Percentiles rank a stretch among this genome's conserved stretches.
phyloP scores from a whole-genome alignment of 108 stramenopile species.

The Asterionellopsis glacialis region DNA sequence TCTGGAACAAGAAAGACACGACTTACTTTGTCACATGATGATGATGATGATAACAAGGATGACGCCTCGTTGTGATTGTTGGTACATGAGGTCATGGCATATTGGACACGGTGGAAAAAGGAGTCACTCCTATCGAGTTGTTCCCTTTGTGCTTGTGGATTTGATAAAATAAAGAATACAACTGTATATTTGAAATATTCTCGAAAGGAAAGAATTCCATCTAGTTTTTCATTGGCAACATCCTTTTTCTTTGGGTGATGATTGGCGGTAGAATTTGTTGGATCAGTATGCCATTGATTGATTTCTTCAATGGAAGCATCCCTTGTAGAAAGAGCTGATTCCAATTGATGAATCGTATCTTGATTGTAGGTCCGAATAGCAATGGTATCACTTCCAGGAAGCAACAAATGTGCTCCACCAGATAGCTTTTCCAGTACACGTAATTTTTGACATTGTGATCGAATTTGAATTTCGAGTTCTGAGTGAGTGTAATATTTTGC shows the following conservation, averaged over 20 bases:
- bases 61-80: neutral
- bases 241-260: too few relatives aligned
- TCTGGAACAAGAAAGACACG: conserved; percentile 14
- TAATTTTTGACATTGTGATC: conserved; percentile 34
- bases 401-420: conserved; percentile 47
- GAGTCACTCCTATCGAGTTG: conserved; percentile 45
- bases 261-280: too few relatives aligned
- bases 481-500: neutral
- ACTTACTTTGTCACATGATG: too few relatives aligned
- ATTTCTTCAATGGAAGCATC: too few relatives aligned
- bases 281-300: too few relatives aligned
- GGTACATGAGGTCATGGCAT: conserved; percentile 2
- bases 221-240: neutral
- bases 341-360: neutral
- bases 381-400: conserved; percentile 33
- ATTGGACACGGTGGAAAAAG: conserved; percentile 39
- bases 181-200: conserved; percentile 40
- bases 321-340: too few relatives aligned
- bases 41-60: neutral
- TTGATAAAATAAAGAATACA: conserved; percentile 34
- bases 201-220: conserved; percentile 35
- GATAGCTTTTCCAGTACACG: conserved; percentile 47
- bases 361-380: conserved; percentile 37
- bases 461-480: conserved; percentile 42
- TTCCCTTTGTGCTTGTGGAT: conserved; percentile 26